phyloP scores from a whole-genome alignment of 208 protist genomes.

The Paratrypanosoma confusum region DNA sequence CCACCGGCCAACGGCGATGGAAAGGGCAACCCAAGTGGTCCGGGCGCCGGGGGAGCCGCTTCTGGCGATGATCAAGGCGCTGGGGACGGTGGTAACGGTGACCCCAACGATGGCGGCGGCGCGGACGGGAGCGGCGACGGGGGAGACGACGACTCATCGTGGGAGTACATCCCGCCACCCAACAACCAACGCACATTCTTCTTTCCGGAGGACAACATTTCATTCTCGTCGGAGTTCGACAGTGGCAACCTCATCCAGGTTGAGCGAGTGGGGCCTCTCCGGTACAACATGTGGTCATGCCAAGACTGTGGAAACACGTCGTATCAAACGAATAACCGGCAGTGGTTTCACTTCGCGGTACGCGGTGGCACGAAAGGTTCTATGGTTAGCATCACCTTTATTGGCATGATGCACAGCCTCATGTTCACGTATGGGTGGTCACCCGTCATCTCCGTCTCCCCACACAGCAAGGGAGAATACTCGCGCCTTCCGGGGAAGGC shows the following conservation, averaged over 20 bases:
- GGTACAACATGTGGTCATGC: conserved; percentile 67
- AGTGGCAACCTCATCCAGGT: conserved; percentile 85
- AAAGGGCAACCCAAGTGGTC: not conserved
- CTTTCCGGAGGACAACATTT: conserved; percentile 73
- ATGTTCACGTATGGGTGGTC: conserved; percentile 84
- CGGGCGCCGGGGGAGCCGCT: not conserved
- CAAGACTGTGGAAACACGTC: conserved; percentile 79
- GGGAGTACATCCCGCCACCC: conserved; percentile 53
- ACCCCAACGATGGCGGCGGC: not conserved
- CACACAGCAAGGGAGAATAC: conserved; percentile 50
- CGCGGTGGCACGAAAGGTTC: conserved; percentile 48
- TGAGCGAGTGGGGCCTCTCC: conserved; percentile 48
- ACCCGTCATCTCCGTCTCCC: conserved; percentile 58
- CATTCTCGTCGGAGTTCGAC: conserved; percentile 85
- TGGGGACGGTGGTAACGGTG: not conserved
- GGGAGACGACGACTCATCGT: conserved; percentile 22
- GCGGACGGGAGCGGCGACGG: conserved; percentile 19
- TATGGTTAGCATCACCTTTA: conserved; percentile 47
- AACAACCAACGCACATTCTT: conserved; percentile 83
- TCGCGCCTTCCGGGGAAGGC: conserved; percentile 48
- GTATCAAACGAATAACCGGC: conserved; percentile 77
- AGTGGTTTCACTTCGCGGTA: conserved; percentile 91
- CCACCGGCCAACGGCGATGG: too few species aligned
- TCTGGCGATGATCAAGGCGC: not conserved
- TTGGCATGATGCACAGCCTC: conserved; percentile 74